Percentiles rank a stretch among this genome's conserved stretches.
Conservation (phyloP, 208 protist genomes). For the Naegleria fowleri region DNA sequence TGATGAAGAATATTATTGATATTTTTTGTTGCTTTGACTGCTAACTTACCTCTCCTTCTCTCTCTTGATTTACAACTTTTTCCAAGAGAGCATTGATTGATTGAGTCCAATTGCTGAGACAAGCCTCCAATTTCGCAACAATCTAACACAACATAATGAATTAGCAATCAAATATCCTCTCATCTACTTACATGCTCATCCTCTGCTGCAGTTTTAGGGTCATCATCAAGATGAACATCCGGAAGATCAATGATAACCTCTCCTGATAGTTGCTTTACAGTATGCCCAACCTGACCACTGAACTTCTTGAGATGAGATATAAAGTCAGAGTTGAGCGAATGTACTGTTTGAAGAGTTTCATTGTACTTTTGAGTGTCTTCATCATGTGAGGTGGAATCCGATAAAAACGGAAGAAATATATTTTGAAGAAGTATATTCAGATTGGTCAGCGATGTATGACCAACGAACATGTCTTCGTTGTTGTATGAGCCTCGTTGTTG, state of each 20-base stretch:
- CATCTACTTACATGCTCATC: background rate
- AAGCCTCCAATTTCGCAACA: background rate
- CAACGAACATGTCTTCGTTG: background rate
- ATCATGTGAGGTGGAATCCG: background rate
- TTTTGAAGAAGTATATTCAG: background rate
- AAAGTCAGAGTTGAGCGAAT: background rate
- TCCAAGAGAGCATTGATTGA: background rate
- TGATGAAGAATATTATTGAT: background rate
- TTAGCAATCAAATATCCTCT: background rate
- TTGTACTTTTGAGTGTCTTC: background rate
- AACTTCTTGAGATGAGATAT: constrained; percentile 11
- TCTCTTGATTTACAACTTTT: constrained; percentile 5
- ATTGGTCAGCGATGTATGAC: background rate
- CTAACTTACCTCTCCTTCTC: constrained; percentile 5
- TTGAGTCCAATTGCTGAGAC: constrained; percentile 2
- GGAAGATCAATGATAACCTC: constrained; percentile 7
- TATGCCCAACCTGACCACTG: background rate
- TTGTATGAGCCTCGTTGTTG: background rate
- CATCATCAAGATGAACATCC: background rate
- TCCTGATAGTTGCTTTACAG: background rate
- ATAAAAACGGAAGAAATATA: background rate
- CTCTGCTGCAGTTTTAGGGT: background rate
- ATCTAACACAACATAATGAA: background rate
- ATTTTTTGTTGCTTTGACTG: background rate
- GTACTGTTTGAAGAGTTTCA: background rate